phyloP scores from a whole-genome alignment of 441 rosid genomes.

The Viola pubescens region DNA sequence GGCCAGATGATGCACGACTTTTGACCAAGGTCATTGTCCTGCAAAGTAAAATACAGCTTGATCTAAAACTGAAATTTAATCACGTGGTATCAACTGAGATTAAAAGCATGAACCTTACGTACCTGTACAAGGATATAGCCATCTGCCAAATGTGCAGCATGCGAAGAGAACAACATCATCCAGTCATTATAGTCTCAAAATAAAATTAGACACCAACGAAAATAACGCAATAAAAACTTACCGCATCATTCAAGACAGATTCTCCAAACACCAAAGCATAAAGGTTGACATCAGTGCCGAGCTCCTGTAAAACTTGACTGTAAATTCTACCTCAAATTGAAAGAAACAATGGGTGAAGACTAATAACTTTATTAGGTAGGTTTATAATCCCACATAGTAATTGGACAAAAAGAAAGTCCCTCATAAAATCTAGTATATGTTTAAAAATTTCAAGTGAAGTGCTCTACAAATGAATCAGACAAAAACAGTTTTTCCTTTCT shows the following conservation, averaged over 20 bases:
- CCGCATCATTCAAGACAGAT: constrained; percentile 97
- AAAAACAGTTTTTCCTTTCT: too few species aligned
- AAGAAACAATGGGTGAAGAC: too few species aligned
- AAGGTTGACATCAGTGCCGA: constrained; percentile 88
- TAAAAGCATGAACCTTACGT: constrained; percentile 18
- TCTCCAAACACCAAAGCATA: constrained; percentile 99
- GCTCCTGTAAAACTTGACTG: constrained; percentile 54
- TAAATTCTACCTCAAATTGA: neutral
- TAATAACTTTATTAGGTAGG: too few species aligned
- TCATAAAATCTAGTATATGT: too few species aligned
- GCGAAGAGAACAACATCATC: constrained; percentile 16
- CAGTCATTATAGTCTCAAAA: constrained; percentile 21
- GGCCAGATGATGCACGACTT: constrained; percentile 56
- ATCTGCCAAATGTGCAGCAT: constrained; percentile 49
- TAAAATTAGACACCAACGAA: constrained; percentile 5
- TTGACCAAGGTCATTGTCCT: constrained; percentile 93
- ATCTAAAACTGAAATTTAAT: constrained; percentile 20
- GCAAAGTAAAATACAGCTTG: constrained; percentile 31
- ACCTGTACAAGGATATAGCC: constrained; percentile 99
- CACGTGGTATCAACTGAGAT: constrained; percentile 11
- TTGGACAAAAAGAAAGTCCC: too few species aligned
- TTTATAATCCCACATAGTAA: too few species aligned
- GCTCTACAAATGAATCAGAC: too few species aligned
- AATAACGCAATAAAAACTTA: constrained; percentile 32
- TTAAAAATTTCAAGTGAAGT: too few species aligned